These are phyloP conservation scores for Ustilaginoidea virens DNA, from an alignment of 2,329 filamentous ascomycete species.

Conservation along the genomic window DNA sequence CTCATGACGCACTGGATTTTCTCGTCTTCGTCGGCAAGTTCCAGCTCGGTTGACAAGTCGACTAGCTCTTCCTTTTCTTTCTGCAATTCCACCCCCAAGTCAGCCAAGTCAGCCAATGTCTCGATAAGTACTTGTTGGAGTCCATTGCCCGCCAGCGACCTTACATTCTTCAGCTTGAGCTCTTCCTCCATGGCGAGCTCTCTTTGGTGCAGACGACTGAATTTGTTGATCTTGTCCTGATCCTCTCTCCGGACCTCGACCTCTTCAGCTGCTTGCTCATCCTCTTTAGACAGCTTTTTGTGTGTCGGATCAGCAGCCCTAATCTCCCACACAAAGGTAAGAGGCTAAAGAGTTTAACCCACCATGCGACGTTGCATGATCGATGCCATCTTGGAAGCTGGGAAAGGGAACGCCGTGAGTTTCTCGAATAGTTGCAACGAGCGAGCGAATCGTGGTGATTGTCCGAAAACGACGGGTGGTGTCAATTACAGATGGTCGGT, in stretches of 20 bases:
- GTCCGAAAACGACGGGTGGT: no score
- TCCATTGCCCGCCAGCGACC: constrained; percentile 17
- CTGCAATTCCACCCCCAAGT: constrained; percentile 32
- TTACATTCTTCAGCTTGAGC: constrained; percentile 61
- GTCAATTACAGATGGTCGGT: no score
- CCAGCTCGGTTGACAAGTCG: constrained; percentile 78
- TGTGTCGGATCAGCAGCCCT: no score
- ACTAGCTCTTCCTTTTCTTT: constrained; percentile 98
- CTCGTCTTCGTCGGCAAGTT: constrained; percentile 90
- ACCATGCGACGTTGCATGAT: constrained; percentile 48
- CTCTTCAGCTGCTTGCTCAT: constrained; percentile 67
- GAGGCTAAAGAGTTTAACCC: constrained; percentile 8
- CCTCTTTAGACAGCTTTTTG: constrained; percentile 86
- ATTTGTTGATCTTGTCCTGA: constrained; percentile 97
- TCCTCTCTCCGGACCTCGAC: constrained; percentile 91
- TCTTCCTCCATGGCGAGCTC: constrained; percentile 68
- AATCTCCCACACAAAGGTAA: no score
- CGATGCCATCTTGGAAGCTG: constrained; percentile 18
- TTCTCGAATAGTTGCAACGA: no score
- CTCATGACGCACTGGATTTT: constrained; percentile 75
- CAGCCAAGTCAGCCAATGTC: no score
- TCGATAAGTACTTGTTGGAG: background rate
- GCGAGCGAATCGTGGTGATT: no score
- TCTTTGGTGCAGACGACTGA: constrained; percentile 84
- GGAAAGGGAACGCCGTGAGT: background rate